phyloP scores from a whole-genome alignment of 352 stramenopile genomes.

The Phytophthora aleatoria region DNA sequence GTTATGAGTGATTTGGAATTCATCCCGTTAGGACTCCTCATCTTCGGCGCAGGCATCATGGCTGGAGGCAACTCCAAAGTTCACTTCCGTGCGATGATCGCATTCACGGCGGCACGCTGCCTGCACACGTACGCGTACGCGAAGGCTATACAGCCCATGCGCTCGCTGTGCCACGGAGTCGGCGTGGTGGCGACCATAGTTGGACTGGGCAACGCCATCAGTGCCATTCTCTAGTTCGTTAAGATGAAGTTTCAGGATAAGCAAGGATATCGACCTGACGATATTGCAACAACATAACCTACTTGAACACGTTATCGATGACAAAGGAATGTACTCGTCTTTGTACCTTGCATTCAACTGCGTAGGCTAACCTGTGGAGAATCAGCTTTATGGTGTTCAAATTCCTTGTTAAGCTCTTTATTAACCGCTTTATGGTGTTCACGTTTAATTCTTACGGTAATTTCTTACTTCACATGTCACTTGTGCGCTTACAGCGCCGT shows the following conservation, averaged over 20 bases:
- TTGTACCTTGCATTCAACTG: too few species aligned
- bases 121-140: constrained; percentile 48
- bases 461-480: constrained; percentile 1
- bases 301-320: not conserved
- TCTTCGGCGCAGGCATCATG: constrained; percentile 55
- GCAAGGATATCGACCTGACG: not conserved
- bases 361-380: too few species aligned
- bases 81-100: constrained; percentile 38
- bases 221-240: constrained; percentile 23
- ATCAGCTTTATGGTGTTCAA: too few species aligned
- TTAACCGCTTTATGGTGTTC: not conserved
- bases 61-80: constrained; percentile 41
- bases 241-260: not conserved
- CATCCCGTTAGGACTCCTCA: constrained; percentile 58
- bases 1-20: constrained; percentile 65
- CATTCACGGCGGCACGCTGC: constrained; percentile 43
- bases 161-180: constrained; percentile 31
- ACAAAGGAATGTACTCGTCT: not conserved
- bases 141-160: constrained; percentile 43
- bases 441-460: not conserved
- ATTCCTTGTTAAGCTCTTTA: too few species aligned
- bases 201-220: constrained; percentile 28
- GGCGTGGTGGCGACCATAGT: constrained; percentile 31
- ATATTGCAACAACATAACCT: not conserved
- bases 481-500: constrained; percentile 21